Conservation (phyloP, 2,329 filamentous ascomycete genomes). For the Tolypocladium nubicola region DNA sequence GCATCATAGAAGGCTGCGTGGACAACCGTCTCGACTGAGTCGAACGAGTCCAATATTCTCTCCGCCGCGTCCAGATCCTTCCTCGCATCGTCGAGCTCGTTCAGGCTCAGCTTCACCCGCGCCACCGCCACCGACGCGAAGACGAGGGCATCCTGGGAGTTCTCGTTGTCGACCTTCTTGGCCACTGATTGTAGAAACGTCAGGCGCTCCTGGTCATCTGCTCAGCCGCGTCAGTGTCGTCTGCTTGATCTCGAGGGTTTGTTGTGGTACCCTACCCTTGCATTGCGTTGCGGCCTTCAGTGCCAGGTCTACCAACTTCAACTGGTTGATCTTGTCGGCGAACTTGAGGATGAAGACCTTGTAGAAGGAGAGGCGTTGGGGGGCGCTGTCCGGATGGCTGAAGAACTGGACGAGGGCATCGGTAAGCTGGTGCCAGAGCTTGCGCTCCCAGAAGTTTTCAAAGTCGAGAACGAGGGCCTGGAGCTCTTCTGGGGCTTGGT, state of each 20-base stretch:
- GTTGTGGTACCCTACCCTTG: slow-evolving; percentile 41
- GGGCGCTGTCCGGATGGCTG: slow-evolving; percentile 65
- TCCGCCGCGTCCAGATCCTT: slow-evolving; percentile 82
- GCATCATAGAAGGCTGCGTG: slow-evolving; percentile 95
- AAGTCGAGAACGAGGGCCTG: slow-evolving; percentile 84
- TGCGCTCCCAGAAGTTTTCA: slow-evolving; percentile 95
- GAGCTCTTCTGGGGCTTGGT: slow-evolving; percentile 76
- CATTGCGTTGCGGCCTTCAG: slow-evolving; percentile 81
- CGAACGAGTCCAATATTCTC: slow-evolving; percentile 79
- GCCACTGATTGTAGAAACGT: slow-evolving; percentile 74
- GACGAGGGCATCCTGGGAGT: slow-evolving; percentile 90
- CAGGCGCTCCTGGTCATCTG: slow-evolving; percentile 80
- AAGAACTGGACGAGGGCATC: slow-evolving; percentile 84
- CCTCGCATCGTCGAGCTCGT: slow-evolving; percentile 71
- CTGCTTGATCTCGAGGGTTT: not conserved
- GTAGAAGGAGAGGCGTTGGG: slow-evolving; percentile 82
- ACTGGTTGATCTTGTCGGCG: slow-evolving; percentile 96
- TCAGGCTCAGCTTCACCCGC: slow-evolving; percentile 71
- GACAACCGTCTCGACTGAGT: slow-evolving; percentile 89
- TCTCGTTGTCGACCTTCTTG: slow-evolving; percentile 81
- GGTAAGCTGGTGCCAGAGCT: slow-evolving; percentile 98
- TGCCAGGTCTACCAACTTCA: slow-evolving; percentile 89
- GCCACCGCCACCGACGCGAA: slow-evolving; percentile 89
- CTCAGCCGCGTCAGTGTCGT: slow-evolving; percentile 1
- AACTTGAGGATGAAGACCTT: slow-evolving; percentile 93